Evolutionary conservation across 2,329 filamentous ascomycete species (phyloP).

Genomic region (Fusarium torulosum): DNA sequence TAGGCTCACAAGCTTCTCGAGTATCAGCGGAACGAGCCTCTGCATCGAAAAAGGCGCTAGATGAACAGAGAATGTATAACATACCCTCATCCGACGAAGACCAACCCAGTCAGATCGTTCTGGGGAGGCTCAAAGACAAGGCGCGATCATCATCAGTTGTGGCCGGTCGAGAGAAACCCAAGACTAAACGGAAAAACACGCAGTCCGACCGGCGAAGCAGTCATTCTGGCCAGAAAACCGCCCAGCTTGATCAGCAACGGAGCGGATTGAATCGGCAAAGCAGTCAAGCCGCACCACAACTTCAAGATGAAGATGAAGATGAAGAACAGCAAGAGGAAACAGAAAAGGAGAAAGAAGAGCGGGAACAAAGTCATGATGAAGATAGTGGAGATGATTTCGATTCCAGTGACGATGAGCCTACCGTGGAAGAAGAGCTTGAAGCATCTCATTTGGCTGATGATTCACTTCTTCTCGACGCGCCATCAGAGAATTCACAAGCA

Average conservation of each 20-base stretch:
- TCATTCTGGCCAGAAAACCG: background rate
- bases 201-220: background rate
- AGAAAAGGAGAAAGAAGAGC: background rate
- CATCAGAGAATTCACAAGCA: conserved; percentile 11
- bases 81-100: conserved; percentile 1
- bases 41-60: background rate
- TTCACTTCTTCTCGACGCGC: conserved; percentile 38
- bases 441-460: conserved; percentile 18
- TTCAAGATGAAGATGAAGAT: background rate
- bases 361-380: conserved; percentile 1
- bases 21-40: background rate
- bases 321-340: background rate
- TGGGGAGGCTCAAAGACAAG: background rate
- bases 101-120: background rate
- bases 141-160: background rate
- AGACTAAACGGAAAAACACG: background rate
- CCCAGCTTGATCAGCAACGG: background rate
- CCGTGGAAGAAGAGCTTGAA: conserved; percentile 1
- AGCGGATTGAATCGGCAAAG: background rate
- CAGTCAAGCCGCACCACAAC: background rate
- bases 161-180: background rate
- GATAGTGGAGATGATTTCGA: background rate
- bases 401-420: background rate
- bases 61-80: background rate
- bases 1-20: conserved; percentile 16